Percentiles rank a stretch among this genome's conserved stretches.
These are phyloP conservation scores for Aspergillus japonicus DNA, from an alignment of 2,329 filamentous ascomycete genomes.

Conservation along the genomic window DNA sequence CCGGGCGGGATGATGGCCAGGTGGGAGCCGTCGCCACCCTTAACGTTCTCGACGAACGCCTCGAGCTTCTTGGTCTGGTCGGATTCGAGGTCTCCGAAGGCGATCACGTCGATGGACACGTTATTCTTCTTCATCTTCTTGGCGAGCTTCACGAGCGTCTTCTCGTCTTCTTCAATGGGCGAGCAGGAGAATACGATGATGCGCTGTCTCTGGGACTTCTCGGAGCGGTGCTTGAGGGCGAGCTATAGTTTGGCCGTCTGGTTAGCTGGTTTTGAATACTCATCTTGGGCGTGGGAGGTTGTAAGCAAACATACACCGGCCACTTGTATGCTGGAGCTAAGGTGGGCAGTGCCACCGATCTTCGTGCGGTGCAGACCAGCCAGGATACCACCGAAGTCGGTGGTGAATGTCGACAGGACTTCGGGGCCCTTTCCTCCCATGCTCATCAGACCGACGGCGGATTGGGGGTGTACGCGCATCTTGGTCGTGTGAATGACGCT, in stretches of 20 bases:
- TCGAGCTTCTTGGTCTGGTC: slow-evolving; percentile 86
- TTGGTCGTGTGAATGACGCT: slow-evolving; percentile 95
- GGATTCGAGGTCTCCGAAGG: slow-evolving; percentile 90
- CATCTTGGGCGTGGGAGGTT: too few species aligned
- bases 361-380: slow-evolving; percentile 91
- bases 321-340: slow-evolving; percentile 92
- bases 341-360: slow-evolving; percentile 83
- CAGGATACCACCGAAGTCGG: slow-evolving; percentile 92
- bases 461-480: slow-evolving; percentile 92
- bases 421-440: slow-evolving; percentile 98
- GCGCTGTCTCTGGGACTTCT: slow-evolving; percentile 93
- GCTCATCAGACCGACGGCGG: slow-evolving; percentile 95
- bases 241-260: slow-evolving; percentile 56
- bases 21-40: slow-evolving; percentile 86
- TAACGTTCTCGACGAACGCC: slow-evolving; percentile 90
- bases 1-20: slow-evolving; percentile 88
- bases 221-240: slow-evolving; percentile 95
- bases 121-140: slow-evolving; percentile 99
- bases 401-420: slow-evolving; percentile 92
- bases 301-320: slow-evolving; percentile 67
- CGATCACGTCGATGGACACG: slow-evolving; percentile 88
- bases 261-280: slow-evolving; percentile 9
- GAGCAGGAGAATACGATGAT: slow-evolving; percentile 98
- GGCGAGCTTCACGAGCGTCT: slow-evolving; percentile 81
- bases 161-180: slow-evolving; percentile 83